Evolutionary conservation across 2,329 filamentous ascomycete species (phyloP).

Genomic region (Zalaria sp.): DNA sequence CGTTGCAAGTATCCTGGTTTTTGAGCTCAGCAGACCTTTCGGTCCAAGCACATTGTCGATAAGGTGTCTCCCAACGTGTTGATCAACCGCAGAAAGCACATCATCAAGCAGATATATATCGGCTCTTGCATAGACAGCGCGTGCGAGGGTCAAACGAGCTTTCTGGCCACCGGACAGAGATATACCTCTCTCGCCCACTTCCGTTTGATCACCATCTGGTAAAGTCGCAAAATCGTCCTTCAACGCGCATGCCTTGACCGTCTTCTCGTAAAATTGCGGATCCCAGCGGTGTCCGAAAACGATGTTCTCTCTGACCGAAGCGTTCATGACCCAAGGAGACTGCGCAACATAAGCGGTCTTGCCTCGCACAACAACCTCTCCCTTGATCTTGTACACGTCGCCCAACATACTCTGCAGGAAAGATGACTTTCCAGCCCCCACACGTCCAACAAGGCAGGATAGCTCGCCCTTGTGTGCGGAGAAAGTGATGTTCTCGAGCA

Average conservation of each 20-base stretch:
- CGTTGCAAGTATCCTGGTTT: slow-evolving; percentile 85
- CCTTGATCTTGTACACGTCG: slow-evolving; percentile 79
- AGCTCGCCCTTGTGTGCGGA: slow-evolving; percentile 85
- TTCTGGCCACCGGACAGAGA: slow-evolving; percentile 94
- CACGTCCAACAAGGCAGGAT: slow-evolving; percentile 81
- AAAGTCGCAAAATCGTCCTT: slow-evolving; percentile 81
- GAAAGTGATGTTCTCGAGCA: slow-evolving; percentile 73
- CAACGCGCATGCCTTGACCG: slow-evolving; percentile 80
- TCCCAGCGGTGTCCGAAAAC: slow-evolving; percentile 92
- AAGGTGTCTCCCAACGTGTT: slow-evolving; percentile 87
- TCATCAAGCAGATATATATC: slow-evolving; percentile 94
- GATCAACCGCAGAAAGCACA: slow-evolving; percentile 91
- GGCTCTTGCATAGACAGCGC: slow-evolving; percentile 91
- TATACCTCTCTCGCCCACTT: slow-evolving; percentile 93
- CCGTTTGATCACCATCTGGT: slow-evolving; percentile 89
- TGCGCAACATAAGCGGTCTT: slow-evolving; percentile 85
- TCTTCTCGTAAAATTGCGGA: slow-evolving; percentile 84
- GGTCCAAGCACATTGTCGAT: slow-evolving; percentile 87
- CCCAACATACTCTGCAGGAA: slow-evolving; percentile 78
- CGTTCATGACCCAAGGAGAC: slow-evolving; percentile 93
- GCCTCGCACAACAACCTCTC: slow-evolving; percentile 70
- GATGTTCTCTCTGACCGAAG: slow-evolving; percentile 93
- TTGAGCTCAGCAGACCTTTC: slow-evolving; percentile 65
- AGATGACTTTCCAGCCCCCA: slow-evolving; percentile 92
- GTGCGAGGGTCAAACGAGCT: slow-evolving; percentile 77